A percentile compares a stretch with the other conserved stretches of the same genome.
These are phyloP conservation scores for Magnaporthiopsis rhizophila DNA, from an alignment of 2,329 filamentous ascomycete genomes.

Conservation along the genomic window DNA sequence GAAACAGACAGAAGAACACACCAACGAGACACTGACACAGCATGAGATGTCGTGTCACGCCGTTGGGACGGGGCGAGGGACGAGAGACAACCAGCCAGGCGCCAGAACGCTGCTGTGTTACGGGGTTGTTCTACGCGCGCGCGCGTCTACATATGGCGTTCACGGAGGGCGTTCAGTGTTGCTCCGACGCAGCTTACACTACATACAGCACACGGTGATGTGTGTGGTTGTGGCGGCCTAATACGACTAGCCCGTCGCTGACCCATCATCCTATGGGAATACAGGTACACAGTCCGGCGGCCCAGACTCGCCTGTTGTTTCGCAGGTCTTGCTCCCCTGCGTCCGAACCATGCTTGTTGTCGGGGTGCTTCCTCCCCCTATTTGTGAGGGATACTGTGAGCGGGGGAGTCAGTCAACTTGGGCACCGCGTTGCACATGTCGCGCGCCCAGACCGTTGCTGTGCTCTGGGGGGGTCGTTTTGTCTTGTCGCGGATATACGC, in stretches of 20 bases:
- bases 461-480: neutral
- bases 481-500: neutral
- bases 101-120: neutral
- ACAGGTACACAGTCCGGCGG: too few species aligned
- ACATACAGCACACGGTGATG: too few species aligned
- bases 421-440: neutral
- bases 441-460: neutral
- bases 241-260: too few species aligned
- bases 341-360: too few species aligned
- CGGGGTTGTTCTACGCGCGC: neutral
- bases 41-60: neutral
- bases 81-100: neutral
- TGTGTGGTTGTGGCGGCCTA: too few species aligned
- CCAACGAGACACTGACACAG: neutral
- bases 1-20: neutral
- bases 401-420: neutral
- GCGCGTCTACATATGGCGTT: too few species aligned
- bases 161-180: neutral
- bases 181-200: neutral
- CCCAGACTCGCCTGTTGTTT: too few species aligned
- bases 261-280: neutral
- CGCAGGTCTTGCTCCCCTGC: too few species aligned
- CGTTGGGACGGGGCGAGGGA: neutral
- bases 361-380: too few species aligned
- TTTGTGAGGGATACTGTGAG: too few species aligned